phyloP scores from a whole-genome alignment of 352 stramenopile species.

The Elongisporangium prolatum region DNA sequence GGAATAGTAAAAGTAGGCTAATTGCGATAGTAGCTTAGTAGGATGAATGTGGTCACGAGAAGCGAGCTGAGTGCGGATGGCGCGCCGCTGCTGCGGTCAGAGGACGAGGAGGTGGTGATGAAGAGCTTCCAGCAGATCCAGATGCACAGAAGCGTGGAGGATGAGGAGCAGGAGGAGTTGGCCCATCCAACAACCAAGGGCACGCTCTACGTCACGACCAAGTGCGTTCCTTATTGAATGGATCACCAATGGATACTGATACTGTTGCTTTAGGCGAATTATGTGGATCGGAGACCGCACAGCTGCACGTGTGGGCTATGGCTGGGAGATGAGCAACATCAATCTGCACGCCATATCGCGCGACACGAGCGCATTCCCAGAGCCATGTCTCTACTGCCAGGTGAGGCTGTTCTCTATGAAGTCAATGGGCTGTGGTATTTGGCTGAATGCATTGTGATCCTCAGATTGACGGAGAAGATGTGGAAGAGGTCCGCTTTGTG shows the following conservation, averaged over 20 bases:
- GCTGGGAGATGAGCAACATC: slow-evolving; percentile 66
- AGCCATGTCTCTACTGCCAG: slow-evolving; percentile 80
- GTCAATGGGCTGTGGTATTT: not conserved
- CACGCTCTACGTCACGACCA: slow-evolving; percentile 37
- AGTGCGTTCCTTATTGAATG: slow-evolving; percentile 8
- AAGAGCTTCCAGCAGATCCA: slow-evolving; percentile 38
- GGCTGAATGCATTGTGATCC: not conserved
- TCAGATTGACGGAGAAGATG: slow-evolving; percentile 58
- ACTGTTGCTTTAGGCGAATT: slow-evolving; percentile 28
- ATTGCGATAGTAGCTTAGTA: not conserved
- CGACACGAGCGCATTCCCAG: slow-evolving; percentile 53
- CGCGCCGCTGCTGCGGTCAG: slow-evolving; percentile 49
- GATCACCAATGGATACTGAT: not conserved
- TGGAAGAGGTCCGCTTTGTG: slow-evolving; percentile 74
- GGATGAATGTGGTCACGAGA: slow-evolving; percentile 53
- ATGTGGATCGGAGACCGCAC: slow-evolving; percentile 50
- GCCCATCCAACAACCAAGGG: slow-evolving; percentile 20
- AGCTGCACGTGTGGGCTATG: slow-evolving; percentile 45
- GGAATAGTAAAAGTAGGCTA: not conserved
- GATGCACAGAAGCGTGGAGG: slow-evolving; percentile 24
- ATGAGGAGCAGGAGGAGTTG: slow-evolving; percentile 13
- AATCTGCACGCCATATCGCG: slow-evolving; percentile 78
- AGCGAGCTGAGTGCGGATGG: slow-evolving; percentile 38
- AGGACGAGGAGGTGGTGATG: slow-evolving; percentile 66
- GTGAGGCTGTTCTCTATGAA: slow-evolving; percentile 8